Percentiles rank a stretch among this genome's conserved stretches.
These are phyloP conservation scores for Hibiscus syriacus DNA, from an alignment of 345 rosid species.

Conservation along the genomic window DNA sequence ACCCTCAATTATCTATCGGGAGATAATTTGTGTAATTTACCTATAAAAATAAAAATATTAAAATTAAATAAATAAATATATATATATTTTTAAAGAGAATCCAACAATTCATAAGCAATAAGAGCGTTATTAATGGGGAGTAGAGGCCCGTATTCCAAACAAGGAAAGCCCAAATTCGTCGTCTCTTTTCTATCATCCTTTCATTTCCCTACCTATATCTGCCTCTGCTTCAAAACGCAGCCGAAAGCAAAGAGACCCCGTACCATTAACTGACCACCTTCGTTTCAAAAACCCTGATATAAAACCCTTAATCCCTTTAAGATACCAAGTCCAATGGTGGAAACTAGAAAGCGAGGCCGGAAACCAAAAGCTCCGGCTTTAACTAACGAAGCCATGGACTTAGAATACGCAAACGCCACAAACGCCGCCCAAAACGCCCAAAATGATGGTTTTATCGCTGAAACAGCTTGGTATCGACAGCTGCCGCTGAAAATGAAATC, in stretches of 20 bases:
- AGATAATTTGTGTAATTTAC: too few species aligned
- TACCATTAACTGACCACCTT: too few species aligned
- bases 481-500: constrained; percentile 20
- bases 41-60: too few species aligned
- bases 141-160: background rate
- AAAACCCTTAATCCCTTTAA: background rate
- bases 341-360: constrained; percentile 40
- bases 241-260: background rate
- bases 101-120: too few species aligned
- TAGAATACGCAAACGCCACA: constrained; percentile 12
- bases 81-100: too few species aligned
- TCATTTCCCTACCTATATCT: background rate
- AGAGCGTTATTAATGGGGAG: too few species aligned
- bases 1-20: too few species aligned
- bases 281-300: background rate
- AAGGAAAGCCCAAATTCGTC: background rate
- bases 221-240: background rate
- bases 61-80: too few species aligned
- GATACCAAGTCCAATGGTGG: constrained; percentile 13
- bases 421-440: constrained; percentile 11
- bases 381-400: constrained; percentile 26
- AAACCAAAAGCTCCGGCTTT: constrained; percentile 20
- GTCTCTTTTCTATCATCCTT: background rate
- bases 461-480: constrained; percentile 22
- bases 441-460: constrained; percentile 15